Evolutionary conservation across 306 rosid genomes (phyloP).

Genomic region (Lotus japonicus): DNA sequence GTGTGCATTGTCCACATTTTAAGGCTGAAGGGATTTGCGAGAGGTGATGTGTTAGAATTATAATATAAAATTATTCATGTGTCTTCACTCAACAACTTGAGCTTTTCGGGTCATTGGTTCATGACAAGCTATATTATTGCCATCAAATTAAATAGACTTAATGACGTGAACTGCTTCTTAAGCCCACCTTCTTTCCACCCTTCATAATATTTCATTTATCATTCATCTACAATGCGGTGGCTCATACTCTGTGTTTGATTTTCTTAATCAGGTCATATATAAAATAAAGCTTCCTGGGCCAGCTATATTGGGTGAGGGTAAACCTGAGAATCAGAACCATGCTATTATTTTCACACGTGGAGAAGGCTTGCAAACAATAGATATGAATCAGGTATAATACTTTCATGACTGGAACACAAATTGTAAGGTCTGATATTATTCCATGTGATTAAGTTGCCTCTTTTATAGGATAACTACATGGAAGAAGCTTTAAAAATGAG

Average conservation of each 20-base stretch:
- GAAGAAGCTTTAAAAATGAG: constrained; percentile 99
- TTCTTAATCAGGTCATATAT: constrained; percentile 64
- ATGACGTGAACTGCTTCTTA: neutral
- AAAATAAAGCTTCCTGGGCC: constrained; percentile 97
- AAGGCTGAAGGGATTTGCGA: too few relatives aligned
- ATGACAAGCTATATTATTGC: too few relatives aligned
- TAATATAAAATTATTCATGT: too few relatives aligned
- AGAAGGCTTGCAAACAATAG: constrained; percentile 94
- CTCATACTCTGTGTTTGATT: constrained; percentile 11
- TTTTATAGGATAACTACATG: constrained; percentile 83
- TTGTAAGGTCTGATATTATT: constrained; percentile 2
- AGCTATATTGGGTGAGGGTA: constrained; percentile 94
- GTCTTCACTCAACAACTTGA: too few relatives aligned
- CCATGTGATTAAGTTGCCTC: constrained; percentile 5
- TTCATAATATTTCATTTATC: neutral
- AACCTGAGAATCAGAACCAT: constrained; percentile 99
- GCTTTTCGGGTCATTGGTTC: too few relatives aligned
- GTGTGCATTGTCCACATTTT: too few relatives aligned
- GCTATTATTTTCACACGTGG: constrained; percentile 94
- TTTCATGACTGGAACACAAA: neutral
- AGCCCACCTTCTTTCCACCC: neutral
- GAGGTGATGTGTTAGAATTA: too few relatives aligned
- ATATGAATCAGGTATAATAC: constrained; percentile 85
- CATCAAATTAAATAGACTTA: neutral
- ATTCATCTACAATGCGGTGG: neutral